Conservation (phyloP, 768 basidiomycete genomes). For the Tephrocybe sp. region DNA sequence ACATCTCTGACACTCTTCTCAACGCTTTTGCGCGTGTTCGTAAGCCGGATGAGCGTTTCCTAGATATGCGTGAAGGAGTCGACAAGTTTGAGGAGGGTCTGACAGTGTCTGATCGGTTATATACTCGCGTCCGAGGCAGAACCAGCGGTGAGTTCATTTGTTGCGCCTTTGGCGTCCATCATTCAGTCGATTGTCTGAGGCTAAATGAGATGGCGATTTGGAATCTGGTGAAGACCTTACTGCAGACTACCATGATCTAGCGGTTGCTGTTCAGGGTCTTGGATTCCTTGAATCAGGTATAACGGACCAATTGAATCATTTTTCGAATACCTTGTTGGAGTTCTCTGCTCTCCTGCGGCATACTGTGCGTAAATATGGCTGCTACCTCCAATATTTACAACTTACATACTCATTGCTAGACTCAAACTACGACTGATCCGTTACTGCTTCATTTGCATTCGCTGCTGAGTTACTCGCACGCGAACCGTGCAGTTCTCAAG, state of each 20-base stretch:
- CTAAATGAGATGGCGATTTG: slow-evolving; percentile 80
- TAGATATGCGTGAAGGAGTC: slow-evolving; percentile 86
- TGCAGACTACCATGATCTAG: slow-evolving; percentile 95
- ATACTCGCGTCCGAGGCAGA: slow-evolving; percentile 72
- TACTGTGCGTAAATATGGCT: slow-evolving; percentile 45
- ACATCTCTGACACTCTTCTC: slow-evolving; percentile 91
- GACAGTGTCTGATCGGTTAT: slow-evolving; percentile 73
- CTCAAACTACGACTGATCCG: slow-evolving; percentile 88
- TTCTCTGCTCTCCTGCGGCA: slow-evolving; percentile 90
- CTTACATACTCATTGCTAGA: slow-evolving; percentile 41
- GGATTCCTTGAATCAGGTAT: slow-evolving; percentile 98
- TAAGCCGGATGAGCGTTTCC: slow-evolving; percentile 95
- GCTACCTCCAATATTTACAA: not conserved
- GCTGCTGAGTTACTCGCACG: slow-evolving; percentile 88
- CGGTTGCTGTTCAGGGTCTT: slow-evolving; percentile 93
- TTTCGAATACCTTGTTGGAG: slow-evolving; percentile 93
- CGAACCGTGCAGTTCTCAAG: slow-evolving; percentile 91
- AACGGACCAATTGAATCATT: slow-evolving; percentile 95
- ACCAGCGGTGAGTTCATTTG: slow-evolving; percentile 73
- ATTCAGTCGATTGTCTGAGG: slow-evolving; percentile 59
- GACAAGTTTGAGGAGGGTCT: slow-evolving; percentile 98
- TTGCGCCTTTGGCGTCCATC: slow-evolving; percentile 21
- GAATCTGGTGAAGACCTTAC: slow-evolving; percentile 91
- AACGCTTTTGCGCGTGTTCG: slow-evolving; percentile 95
- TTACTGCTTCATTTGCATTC: slow-evolving; percentile 90